Evolutionary conservation across 2,329 filamentous ascomycete species (phyloP).

Genomic region (Sclerotinia borealis): DNA sequence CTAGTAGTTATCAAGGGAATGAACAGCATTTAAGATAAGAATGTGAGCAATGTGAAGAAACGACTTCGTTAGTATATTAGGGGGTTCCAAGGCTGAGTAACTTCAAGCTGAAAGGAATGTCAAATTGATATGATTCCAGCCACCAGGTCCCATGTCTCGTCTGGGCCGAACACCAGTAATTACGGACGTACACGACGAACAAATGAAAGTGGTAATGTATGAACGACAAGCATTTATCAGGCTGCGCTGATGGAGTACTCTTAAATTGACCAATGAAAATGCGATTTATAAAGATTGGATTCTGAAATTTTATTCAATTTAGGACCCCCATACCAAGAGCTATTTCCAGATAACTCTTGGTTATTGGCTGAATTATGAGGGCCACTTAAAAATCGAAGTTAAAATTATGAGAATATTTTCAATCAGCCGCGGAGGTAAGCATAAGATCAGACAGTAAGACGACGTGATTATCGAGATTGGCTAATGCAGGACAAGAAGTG

Average conservation of each 20-base stretch:
- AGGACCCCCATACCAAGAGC: neutral
- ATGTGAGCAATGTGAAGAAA: neutral
- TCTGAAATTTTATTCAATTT: neutral
- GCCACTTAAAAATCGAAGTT: neutral
- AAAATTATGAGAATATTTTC: neutral
- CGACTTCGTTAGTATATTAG: neutral
- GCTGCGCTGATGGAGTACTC: constrained; percentile 1
- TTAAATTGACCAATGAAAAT: constrained; percentile 5
- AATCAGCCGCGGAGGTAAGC: constrained; percentile 1
- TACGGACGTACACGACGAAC: neutral
- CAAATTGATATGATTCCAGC: constrained; percentile 1
- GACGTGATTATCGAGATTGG: neutral
- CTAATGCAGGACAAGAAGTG: neutral
- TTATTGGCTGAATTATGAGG: neutral
- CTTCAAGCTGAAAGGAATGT: constrained; percentile 12
- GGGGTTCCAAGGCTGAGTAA: constrained; percentile 8
- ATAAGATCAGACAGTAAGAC: neutral
- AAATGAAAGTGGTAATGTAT: neutral
- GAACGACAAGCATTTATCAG: constrained; percentile 8
- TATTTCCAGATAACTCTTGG: neutral
- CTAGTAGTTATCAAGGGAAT: neutral
- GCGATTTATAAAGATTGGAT: neutral
- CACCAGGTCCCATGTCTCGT: constrained; percentile 4
- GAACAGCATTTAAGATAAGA: neutral
- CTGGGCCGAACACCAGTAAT: neutral